Evolutionary conservation across 2,329 filamentous ascomycete species (phyloP), one percentile per base, ranked within the genome.

Genomic region (Colletotrichum tanaceti): DNA sequence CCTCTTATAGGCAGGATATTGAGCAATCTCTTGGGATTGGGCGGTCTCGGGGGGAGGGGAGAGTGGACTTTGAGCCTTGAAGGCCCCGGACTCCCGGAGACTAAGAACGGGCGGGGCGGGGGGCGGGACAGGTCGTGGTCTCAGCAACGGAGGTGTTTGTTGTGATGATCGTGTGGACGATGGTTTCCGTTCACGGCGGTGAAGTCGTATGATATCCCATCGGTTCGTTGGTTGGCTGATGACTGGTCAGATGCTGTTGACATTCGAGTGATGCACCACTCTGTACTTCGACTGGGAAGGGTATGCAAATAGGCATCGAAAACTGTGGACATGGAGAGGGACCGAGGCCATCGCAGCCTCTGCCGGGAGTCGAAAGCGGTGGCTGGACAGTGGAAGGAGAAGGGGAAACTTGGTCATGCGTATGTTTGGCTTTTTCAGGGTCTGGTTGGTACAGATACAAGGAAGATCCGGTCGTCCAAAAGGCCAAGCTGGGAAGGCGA

Each of bases 1-100:
- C 74, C 75, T 76, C 73, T 77, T 74, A 77, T 71, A 75, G 70
- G 66, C 69, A 72, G 41, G 65, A 76, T 73, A 75, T 74, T 73
- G 75, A 59, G 63, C 70, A 73, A 74, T 74, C 70, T 73, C 64
- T 60, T 72, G 58, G 74, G 68, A 78, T 77, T 78, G 76, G 76
- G 69, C 68, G 22, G 70, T 49, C 53, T n/a, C n/a, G n/a, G 39
- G 28, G 57, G 43, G 60, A 58, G 60, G 60, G 39, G n/a, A 63
- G 28, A 28, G 28, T 32, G 28, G 28, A 32, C 28, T 32, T 32
- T 32, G 28, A 32, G 28, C 28, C 28, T 32, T 32, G 2, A 32
- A 32, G 28, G 7, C 28, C 28, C 28, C 9, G 28, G 28, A 9
- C 28, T 32, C 28, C 7, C 9, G 28, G 1, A 32, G 1, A 32